Evolutionary conservation across 2,329 filamentous ascomycete genomes (phyloP).

Genomic region (Cordyceps cateniannulata): DNA sequence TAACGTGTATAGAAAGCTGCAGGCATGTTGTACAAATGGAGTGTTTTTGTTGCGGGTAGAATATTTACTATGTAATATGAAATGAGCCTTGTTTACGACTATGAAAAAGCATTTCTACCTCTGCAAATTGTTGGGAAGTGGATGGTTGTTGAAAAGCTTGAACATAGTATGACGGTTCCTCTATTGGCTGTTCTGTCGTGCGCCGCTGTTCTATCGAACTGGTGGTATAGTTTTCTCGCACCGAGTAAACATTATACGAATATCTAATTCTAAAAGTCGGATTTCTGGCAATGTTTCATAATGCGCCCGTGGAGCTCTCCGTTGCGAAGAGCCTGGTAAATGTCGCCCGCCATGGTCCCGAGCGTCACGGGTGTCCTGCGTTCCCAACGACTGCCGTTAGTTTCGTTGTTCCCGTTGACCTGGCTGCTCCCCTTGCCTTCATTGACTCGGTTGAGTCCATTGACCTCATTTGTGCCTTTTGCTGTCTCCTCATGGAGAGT

Average conservation of each 20-base stretch:
- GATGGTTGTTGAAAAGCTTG: background rate
- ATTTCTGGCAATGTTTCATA: background rate
- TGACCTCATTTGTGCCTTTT: background rate
- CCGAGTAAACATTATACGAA: no score
- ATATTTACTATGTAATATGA: slow-evolving; percentile 14
- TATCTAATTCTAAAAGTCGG: background rate
- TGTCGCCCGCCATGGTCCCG: background rate
- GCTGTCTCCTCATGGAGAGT: background rate
- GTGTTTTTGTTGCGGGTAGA: slow-evolving; percentile 8
- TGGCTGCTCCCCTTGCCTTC: no score
- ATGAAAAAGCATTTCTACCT: background rate
- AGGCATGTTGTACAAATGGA: slow-evolving; percentile 5
- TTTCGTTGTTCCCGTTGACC: background rate
- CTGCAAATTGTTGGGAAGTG: background rate
- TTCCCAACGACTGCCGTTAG: background rate
- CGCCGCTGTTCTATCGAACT: no score
- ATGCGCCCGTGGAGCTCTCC: background rate
- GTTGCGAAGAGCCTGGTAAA: background rate
- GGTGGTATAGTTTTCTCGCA: no score
- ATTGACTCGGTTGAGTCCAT: no score
- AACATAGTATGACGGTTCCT: no score
- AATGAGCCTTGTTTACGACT: slow-evolving; percentile 12
- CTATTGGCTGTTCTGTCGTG: no score
- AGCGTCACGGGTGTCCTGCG: background rate
- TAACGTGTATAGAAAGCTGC: background rate